Conservation (phyloP, 345 rosid species). For the Acer negundo region DNA sequence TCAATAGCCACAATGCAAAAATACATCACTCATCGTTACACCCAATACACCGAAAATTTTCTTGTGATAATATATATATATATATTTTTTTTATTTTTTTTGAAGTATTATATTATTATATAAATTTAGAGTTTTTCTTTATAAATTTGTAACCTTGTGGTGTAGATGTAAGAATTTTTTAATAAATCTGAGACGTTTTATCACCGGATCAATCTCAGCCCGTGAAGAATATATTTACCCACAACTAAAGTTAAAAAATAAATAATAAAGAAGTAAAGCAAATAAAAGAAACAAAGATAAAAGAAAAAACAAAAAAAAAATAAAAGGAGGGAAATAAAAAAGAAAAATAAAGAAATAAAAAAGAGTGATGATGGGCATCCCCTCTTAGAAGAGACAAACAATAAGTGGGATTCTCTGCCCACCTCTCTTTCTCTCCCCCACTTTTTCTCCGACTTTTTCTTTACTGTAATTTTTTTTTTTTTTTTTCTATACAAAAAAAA, state of each 20-base stretch:
- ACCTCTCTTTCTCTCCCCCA: neutral
- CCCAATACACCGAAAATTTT: no score
- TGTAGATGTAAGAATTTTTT: no score
- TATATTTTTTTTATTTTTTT: no score
- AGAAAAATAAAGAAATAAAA: neutral
- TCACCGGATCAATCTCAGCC: no score
- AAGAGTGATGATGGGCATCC: neutral
- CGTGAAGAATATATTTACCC: neutral
- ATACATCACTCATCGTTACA: no score
- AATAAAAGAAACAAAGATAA: neutral
- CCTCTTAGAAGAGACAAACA: constrained; percentile 30
- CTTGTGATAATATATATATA: no score
- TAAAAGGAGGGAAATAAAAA: neutral
- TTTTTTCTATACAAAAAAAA: constrained; percentile 17
- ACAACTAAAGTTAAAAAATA: neutral
- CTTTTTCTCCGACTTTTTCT: neutral
- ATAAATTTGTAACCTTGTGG: no score
- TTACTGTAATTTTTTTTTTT: neutral
- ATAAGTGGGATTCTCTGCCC: constrained; percentile 42
- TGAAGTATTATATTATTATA: no score
- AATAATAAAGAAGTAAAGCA: constrained; percentile 4
- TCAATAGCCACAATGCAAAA: no score
- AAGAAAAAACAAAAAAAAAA: neutral
- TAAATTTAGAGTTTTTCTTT: no score
- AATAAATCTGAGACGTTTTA: no score